These are phyloP conservation scores for Cornus suecica DNA, from an alignment of 148 eudicot genomes.

Conservation along the genomic window DNA sequence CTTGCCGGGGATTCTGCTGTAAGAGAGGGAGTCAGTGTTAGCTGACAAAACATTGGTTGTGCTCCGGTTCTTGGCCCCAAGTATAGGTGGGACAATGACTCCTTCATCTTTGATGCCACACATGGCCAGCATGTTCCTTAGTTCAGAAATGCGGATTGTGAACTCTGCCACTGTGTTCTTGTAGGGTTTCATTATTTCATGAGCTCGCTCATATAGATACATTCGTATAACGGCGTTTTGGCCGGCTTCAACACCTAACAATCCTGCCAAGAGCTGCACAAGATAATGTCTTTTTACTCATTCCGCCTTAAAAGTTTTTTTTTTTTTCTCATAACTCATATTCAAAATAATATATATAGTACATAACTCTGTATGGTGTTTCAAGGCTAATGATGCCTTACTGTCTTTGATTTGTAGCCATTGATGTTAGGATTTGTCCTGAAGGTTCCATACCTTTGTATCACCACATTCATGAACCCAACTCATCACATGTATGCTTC, in stretches of 20 bases:
- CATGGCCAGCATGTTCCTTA: slow-evolving; percentile 54
- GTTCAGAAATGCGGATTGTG: slow-evolving; percentile 48
- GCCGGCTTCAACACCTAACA: slow-evolving; percentile 70
- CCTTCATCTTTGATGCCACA: slow-evolving; percentile 84
- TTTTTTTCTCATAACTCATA: too few relatives aligned
- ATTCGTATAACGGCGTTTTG: slow-evolving; percentile 72
- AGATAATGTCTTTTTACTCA: not conserved
- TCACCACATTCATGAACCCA: too few relatives aligned
- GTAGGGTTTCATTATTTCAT: slow-evolving; percentile 42
- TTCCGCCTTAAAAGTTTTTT: too few relatives aligned
- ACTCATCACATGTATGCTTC: too few relatives aligned
- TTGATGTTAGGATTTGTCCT: slow-evolving; percentile 44
- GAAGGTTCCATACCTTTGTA: too few relatives aligned
- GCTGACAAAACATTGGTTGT: slow-evolving; percentile 56
- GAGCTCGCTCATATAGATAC: slow-evolving; percentile 55
- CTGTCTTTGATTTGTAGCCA: slow-evolving; percentile 49
- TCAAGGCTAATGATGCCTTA: too few relatives aligned
- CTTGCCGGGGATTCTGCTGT: slow-evolving; percentile 54
- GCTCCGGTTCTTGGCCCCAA: slow-evolving; percentile 55
- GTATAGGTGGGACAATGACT: slow-evolving; percentile 42
- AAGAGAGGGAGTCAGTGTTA: slow-evolving; percentile 47
- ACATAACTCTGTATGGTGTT: too few relatives aligned
- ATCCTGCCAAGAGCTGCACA: slow-evolving; percentile 58
- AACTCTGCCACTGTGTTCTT: slow-evolving; percentile 62
- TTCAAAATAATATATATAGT: too few relatives aligned